Conservation (phyloP, 345 rosid species). For the Kandelia obovata region DNA sequence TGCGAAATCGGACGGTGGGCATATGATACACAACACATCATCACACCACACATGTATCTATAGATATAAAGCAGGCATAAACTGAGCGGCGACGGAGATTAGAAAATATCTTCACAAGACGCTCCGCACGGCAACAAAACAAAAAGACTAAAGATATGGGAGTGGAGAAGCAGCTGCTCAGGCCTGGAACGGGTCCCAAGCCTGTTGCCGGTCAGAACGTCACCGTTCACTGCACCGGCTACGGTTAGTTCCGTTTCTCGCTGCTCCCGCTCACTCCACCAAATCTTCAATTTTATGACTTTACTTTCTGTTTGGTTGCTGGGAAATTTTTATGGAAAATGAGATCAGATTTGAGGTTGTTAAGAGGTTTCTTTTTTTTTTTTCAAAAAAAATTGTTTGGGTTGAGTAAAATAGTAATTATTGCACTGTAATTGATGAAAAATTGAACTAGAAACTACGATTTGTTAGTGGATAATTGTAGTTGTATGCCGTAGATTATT, state of each 20-base stretch:
- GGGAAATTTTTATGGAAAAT: background rate
- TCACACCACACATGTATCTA: no score
- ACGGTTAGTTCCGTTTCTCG: slow-evolving; percentile 17
- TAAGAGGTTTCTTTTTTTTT: no score
- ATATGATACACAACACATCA: no score
- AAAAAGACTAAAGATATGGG: slow-evolving; percentile 20
- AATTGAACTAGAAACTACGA: no score
- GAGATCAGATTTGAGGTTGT: no score
- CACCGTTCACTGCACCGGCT: slow-evolving; percentile 50
- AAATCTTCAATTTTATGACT: background rate
- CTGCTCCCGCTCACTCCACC: background rate
- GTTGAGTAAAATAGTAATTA: no score
- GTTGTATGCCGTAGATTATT: background rate
- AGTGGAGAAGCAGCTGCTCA: slow-evolving; percentile 36
- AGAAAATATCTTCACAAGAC: background rate
- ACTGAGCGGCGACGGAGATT: background rate
- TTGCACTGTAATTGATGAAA: no score
- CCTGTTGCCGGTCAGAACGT: slow-evolving; percentile 37
- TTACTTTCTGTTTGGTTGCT: background rate
- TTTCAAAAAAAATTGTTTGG: fast-evolving
- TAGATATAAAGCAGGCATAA: no score
- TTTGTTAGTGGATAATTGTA: background rate
- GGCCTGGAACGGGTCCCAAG: slow-evolving; percentile 38
- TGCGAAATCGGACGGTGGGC: no score
- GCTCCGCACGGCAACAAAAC: background rate